Conservation (phyloP, 2,329 filamentous ascomycete genomes). For the Incumbomyces lentus region DNA sequence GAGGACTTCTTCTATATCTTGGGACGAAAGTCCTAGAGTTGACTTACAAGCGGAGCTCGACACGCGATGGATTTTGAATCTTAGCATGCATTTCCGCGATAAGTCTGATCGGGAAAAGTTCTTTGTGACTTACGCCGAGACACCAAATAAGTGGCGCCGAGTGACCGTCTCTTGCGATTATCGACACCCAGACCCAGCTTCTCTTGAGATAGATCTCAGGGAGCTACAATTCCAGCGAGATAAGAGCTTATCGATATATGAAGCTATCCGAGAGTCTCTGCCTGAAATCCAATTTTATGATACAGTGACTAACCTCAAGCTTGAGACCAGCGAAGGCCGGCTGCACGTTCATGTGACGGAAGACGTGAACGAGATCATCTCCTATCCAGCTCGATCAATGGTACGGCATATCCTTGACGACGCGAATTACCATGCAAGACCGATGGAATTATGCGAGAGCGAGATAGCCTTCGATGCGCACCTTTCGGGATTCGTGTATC, state of each 20-base stretch:
- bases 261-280: slow-evolving; percentile 84
- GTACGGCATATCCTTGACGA: slow-evolving; percentile 56
- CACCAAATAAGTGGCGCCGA: slow-evolving; percentile 67
- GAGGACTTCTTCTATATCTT: slow-evolving; percentile 41
- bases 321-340: slow-evolving; percentile 77
- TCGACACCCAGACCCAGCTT: slow-evolving; percentile 64
- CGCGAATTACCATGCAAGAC: slow-evolving; percentile 34
- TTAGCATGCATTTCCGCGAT: slow-evolving; percentile 97
- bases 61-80: slow-evolving; percentile 83
- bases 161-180: slow-evolving; percentile 95
- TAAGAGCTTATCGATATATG: slow-evolving; percentile 87
- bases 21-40: slow-evolving; percentile 22
- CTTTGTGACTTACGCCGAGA: slow-evolving; percentile 87
- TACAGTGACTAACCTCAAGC: slow-evolving; percentile 88
- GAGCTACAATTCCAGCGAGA: slow-evolving; percentile 74
- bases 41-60: slow-evolving; percentile 71
- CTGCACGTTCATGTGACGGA: slow-evolving; percentile 97
- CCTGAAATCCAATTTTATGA: slow-evolving; percentile 92
- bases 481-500: slow-evolving; percentile 95
- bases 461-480: slow-evolving; percentile 80
- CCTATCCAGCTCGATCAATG: slow-evolving; percentile 63
- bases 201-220: slow-evolving; percentile 73
- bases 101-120: slow-evolving; percentile 91
- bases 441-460: slow-evolving; percentile 52
- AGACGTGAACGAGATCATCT: slow-evolving; percentile 88